A percentile compares a stretch with the other conserved stretches of the same genome.
Conservation (phyloP, 768 basidiomycete species). For the Trametes punicea region DNA sequence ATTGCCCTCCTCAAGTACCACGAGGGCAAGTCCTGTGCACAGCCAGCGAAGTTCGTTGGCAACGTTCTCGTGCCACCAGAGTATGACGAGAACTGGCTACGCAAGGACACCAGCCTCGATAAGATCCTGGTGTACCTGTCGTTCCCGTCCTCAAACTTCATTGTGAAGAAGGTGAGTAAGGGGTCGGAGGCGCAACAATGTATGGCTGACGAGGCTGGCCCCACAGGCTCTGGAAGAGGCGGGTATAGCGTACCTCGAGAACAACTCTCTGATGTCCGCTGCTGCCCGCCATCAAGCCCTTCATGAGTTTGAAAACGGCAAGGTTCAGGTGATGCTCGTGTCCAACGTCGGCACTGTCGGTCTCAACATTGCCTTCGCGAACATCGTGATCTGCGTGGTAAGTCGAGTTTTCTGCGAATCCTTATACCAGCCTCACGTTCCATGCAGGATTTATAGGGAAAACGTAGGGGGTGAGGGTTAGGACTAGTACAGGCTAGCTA, state of each 20-base stretch:
- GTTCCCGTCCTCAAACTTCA: neutral
- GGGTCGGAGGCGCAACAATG: neutral
- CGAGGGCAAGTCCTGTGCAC: neutral
- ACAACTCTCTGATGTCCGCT: neutral
- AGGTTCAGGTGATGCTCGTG: neutral
- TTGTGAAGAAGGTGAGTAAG: neutral
- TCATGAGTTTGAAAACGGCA: neutral
- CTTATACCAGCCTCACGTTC: neutral
- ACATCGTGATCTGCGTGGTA: neutral
- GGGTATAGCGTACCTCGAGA: neutral
- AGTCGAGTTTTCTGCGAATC: neutral
- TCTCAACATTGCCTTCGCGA: neutral
- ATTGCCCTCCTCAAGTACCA: neutral
- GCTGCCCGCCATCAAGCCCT: neutral
- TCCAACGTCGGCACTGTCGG: neutral
- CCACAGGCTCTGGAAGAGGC: neutral
- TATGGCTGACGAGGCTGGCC: neutral
- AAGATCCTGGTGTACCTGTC: neutral
- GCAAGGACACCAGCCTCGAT: neutral
- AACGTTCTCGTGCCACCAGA: neutral
- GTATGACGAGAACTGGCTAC: neutral
- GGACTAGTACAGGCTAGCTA: too few species aligned
- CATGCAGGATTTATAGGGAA: too few species aligned
- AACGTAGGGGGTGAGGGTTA: too few species aligned
- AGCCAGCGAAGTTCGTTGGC: neutral